Conservation (phyloP, 73 alveolate genomes). For the Tetrahymena thermophila region DNA sequence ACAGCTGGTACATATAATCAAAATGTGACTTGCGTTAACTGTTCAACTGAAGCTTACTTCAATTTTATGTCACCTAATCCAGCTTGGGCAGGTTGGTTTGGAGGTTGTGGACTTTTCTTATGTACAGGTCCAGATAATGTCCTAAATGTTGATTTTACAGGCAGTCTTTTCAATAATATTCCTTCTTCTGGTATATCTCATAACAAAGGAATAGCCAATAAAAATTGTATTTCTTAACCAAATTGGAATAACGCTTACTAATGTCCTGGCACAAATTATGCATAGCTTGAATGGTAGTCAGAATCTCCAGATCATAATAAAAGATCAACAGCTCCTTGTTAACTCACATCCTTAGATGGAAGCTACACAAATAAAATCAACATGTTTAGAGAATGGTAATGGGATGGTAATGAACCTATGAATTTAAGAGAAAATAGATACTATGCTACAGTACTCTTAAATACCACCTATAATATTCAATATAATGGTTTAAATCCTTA, state of each 20-base stretch:
- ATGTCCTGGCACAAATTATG: background rate
- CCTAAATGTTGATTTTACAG: slow-evolving; percentile 19
- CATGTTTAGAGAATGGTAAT: slow-evolving; percentile 28
- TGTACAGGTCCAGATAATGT: slow-evolving; percentile 24
- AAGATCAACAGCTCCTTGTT: slow-evolving; percentile 12
- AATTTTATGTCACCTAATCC: slow-evolving; percentile 20
- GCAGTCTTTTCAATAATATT: background rate
- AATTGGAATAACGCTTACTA: slow-evolving; percentile 30
- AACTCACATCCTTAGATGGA: background rate
- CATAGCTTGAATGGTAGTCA: slow-evolving; percentile 5
- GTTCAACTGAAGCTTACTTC: slow-evolving; percentile 5
- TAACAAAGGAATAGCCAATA: slow-evolving; percentile 6
- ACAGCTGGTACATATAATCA: slow-evolving; percentile 13
- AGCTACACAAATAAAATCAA: slow-evolving; percentile 6
- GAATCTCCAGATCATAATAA: slow-evolving; percentile 32
- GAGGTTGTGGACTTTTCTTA: slow-evolving; percentile 33
- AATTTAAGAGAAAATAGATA: slow-evolving; percentile 26
- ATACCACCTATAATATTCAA: background rate
- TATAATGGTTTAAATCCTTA: slow-evolving; percentile 25
- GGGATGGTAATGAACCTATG: slow-evolving; percentile 44
- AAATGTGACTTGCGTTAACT: slow-evolving; percentile 2
- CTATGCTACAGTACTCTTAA: background rate
- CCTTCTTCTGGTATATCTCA: slow-evolving; percentile 14
- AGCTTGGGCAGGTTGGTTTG: slow-evolving; percentile 27
- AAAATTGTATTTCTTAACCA: background rate